Base-by-base conservation (phyloP, 1,284 basidiomycete genomes). In the Puccinia triticina region DNA sequence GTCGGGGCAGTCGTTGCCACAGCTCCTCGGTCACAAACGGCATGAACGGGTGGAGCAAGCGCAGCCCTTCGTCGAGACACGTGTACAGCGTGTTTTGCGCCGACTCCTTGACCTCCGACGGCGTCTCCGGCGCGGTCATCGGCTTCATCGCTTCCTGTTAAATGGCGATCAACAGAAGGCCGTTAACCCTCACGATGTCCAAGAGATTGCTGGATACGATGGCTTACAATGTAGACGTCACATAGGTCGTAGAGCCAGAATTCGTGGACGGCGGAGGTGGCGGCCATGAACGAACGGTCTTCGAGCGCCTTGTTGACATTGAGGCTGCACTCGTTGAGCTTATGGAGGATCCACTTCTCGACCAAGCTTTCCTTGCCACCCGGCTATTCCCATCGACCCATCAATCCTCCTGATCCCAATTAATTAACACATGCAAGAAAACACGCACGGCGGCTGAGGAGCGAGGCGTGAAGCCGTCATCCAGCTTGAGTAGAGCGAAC, bases 221-320 rank as follows among this genome's bases (percentile, higher is more conserved):
- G 21, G 89, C 92, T 83, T 82, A 95, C 94, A 84, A 99, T 99
- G 89, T 96, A 99, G 72, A 99, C 95, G 86, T 99, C 97, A 87
- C 97, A 99, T 29, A 99, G 89, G 88, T 99, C 96, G 88, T 99
- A 97, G 77, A 99, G 88, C 96, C 97, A 99, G 89, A 97, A 99
- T 86, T 94, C 94, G 89, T 98, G 92, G 0, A 91, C 92, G 0
- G 91, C 90, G 4, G 90, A 92, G 0, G 96, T 96, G 0, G 95
- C 96, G 23, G 90, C 89, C 92, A 96, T 95, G 89, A 99, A 99
- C 87, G 96, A 95, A 80, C 96, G 91, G 67, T 92, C 91, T 78
- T 91, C 88, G 8, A 99, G 89, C 37, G 91, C 89, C 61, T 89
- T 89, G 88, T 97, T 96, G 86, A 96, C 89, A 84, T 93, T 92